phyloP scores from a whole-genome alignment of 495 filamentous ascomycete genomes.

The Aspergillus mulundensis region DNA sequence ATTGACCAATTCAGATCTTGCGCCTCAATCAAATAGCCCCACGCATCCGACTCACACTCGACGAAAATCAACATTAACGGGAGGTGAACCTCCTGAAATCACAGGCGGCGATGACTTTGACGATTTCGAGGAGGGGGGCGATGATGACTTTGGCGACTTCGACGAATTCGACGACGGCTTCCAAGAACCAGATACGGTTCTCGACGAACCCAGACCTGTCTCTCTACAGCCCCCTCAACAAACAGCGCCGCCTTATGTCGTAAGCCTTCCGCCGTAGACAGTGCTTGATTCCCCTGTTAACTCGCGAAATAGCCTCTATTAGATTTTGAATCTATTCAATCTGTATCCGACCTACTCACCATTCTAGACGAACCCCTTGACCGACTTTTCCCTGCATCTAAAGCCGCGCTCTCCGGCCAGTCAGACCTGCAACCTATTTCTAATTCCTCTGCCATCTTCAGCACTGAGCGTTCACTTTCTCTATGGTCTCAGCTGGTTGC shows the following conservation, averaged over 20 bases:
- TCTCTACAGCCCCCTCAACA: slow-evolving; percentile 30
- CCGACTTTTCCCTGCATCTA: slow-evolving; percentile 50
- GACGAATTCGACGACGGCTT: slow-evolving; percentile 90
- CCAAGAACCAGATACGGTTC: slow-evolving; percentile 55
- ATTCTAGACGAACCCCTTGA: slow-evolving; percentile 50
- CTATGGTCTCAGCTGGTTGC: slow-evolving; percentile 96
- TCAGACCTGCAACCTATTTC: slow-evolving; percentile 42
- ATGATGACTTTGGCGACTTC: slow-evolving; percentile 85
- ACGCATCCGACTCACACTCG: slow-evolving; percentile 17
- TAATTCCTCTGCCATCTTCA: slow-evolving; percentile 46
- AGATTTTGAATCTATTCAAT: slow-evolving; percentile 62
- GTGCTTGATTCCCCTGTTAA: neutral
- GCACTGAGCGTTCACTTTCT: slow-evolving; percentile 67
- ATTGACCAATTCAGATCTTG: slow-evolving; percentile 57
- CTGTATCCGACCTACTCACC: slow-evolving; percentile 43
- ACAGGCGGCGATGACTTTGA: slow-evolving; percentile 75
- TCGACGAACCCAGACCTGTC: slow-evolving; percentile 30
- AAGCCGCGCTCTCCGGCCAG: slow-evolving; percentile 33
- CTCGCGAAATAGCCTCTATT: slow-evolving; percentile 54
- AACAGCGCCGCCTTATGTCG: slow-evolving; percentile 43
- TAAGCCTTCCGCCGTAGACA: slow-evolving; percentile 24
- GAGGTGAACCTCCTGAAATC: slow-evolving; percentile 37
- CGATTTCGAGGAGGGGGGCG: slow-evolving; percentile 83
- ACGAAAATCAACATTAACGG: slow-evolving; percentile 22
- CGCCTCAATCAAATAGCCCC: slow-evolving; percentile 40